Evolutionary conservation across 1,139 yeast species (phyloP).

Genomic region (Sugiyamaella paludigena): DNA sequence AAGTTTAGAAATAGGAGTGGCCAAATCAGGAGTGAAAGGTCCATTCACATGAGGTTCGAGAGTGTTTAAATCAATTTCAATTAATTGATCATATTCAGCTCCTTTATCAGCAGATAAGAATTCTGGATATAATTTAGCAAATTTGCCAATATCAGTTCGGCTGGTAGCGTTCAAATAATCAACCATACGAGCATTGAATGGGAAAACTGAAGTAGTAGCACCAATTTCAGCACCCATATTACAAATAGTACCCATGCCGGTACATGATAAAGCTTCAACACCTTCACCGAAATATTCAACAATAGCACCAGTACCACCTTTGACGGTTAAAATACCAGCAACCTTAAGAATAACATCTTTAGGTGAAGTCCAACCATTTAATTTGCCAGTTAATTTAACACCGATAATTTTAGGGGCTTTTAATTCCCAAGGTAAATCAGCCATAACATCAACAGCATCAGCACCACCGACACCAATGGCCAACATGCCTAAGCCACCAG

Average conservation of each 20-base stretch:
- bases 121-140: slow-evolving; percentile 58
- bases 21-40: slow-evolving; percentile 99
- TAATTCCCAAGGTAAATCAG: slow-evolving; percentile 94
- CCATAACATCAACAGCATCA: slow-evolving; percentile 98
- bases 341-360: slow-evolving; percentile 94
- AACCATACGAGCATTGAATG: slow-evolving; percentile 88
- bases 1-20: slow-evolving; percentile 93
- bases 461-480: slow-evolving; percentile 99
- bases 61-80: slow-evolving; percentile 91
- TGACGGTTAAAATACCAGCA: slow-evolving; percentile 96
- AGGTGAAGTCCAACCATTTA: slow-evolving; percentile 98
- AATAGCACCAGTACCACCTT: slow-evolving; percentile 98
- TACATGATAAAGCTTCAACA: slow-evolving; percentile 92
- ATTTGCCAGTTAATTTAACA: slow-evolving; percentile 92
- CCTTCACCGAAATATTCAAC: slow-evolving; percentile 98
- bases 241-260: slow-evolving; percentile 99
- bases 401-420: slow-evolving; percentile 98
- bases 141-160: slow-evolving; percentile 78
- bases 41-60: slow-evolving; percentile 98
- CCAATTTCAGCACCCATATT: slow-evolving; percentile 99
- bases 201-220: slow-evolving; percentile 98
- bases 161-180: slow-evolving; percentile 87
- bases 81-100: slow-evolving; percentile 92
- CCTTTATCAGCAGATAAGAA: slow-evolving; percentile 90
- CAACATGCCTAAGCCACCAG: slow-evolving; percentile 98